Evolutionary conservation across 176 grass and related monocot genomes (phyloP).

Genomic region (Thinopyrum elongatum): DNA sequence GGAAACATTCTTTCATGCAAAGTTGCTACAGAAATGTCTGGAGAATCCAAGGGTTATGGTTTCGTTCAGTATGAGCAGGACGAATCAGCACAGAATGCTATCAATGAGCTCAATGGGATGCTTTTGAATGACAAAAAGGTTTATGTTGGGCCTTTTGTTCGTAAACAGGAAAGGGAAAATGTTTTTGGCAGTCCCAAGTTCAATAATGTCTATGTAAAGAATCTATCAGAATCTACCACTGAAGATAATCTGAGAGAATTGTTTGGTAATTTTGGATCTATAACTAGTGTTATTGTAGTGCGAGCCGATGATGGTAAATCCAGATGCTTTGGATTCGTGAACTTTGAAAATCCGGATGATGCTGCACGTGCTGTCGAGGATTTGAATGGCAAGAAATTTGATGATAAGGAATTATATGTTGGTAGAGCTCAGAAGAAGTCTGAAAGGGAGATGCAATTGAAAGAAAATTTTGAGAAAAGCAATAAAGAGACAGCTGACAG

Average conservation of each 20-base stretch:
- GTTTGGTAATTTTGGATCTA: constrained; percentile 55
- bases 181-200: constrained; percentile 46
- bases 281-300: constrained; percentile 67
- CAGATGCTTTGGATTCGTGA: constrained; percentile 69
- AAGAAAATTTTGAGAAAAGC: constrained; percentile 61
- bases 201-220: constrained; percentile 73
- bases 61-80: constrained; percentile 70
- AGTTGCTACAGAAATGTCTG: constrained; percentile 51
- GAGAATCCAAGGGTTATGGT: constrained; percentile 68
- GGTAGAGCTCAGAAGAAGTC: constrained; percentile 76
- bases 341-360: constrained; percentile 64
- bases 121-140: constrained; percentile 72
- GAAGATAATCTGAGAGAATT: constrained; percentile 46
- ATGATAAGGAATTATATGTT: constrained; percentile 71
- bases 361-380: constrained; percentile 54
- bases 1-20: constrained; percentile 72
- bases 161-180: constrained; percentile 70
- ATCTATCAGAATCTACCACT: constrained; percentile 51
- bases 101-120: constrained; percentile 76
- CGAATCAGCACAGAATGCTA: constrained; percentile 54
- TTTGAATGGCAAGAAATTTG: constrained; percentile 62
- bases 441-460: constrained; percentile 60
- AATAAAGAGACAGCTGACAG: constrained; percentile 58
- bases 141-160: constrained; percentile 73
- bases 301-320: constrained; percentile 62